phyloP scores from a whole-genome alignment of 208 protist species.

The Wallacemonas collosoma region DNA sequence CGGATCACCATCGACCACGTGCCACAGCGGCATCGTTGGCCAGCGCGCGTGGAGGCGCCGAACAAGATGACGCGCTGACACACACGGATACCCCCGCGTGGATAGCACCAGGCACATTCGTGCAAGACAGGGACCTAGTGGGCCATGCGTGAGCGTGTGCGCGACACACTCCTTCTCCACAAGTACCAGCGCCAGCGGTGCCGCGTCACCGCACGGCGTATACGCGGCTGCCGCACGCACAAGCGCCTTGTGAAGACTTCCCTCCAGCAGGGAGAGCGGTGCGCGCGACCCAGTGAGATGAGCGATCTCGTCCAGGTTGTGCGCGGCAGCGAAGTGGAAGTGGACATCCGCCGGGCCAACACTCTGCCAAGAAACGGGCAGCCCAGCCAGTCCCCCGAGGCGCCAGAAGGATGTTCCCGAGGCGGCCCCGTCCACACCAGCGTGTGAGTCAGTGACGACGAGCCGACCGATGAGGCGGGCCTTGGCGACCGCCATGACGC shows the following conservation, averaged over 20 bases:
- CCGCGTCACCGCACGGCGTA: neutral
- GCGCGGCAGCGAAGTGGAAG: neutral
- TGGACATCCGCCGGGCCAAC: neutral
- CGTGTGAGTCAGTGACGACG: constrained; percentile 5
- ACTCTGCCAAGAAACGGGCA: neutral
- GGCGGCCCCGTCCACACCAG: neutral
- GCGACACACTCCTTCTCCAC: constrained; percentile 84
- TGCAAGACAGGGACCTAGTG: neutral
- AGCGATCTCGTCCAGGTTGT: neutral
- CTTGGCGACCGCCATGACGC: constrained; percentile 40
- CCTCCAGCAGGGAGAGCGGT: neutral
- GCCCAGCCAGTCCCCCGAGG: neutral
- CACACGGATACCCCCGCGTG: constrained; percentile 81
- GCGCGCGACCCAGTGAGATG: neutral
- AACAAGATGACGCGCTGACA: constrained; percentile 52
- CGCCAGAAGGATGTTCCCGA: neutral
- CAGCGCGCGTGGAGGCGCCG: constrained; percentile 44
- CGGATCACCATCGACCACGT: constrained; percentile 82
- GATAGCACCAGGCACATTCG: constrained; percentile 45
- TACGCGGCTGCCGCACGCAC: neutral
- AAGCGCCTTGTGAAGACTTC: neutral
- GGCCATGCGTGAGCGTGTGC: constrained; percentile 36
- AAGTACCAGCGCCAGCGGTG: constrained; percentile 43
- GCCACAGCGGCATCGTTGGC: constrained; percentile 47
- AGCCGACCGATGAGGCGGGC: constrained; percentile 41